Conservation (phyloP, 176 grass and related monocot species). For the Olyra latifolia region DNA sequence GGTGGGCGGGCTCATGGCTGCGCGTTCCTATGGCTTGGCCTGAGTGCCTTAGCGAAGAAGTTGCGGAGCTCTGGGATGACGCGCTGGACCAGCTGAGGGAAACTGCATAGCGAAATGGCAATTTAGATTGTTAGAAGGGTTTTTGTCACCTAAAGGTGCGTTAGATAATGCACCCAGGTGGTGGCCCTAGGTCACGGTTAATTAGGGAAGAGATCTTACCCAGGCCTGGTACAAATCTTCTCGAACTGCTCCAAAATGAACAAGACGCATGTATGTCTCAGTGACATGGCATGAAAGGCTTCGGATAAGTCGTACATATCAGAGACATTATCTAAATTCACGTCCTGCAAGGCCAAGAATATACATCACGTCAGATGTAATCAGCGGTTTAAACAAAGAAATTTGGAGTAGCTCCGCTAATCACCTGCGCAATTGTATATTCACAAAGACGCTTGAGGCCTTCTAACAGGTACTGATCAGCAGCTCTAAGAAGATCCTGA, state of each 20-base stretch:
- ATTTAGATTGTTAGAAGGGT: neutral
- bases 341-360: slow-evolving; percentile 63
- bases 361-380: slow-evolving; percentile 35
- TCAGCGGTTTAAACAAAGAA: slow-evolving; percentile 17
- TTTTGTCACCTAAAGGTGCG: neutral
- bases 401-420: slow-evolving; percentile 19
- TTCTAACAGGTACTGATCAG: slow-evolving; percentile 98
- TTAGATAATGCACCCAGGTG: neutral
- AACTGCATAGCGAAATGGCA: slow-evolving; percentile 47
- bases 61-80: slow-evolving; percentile 89
- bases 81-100: slow-evolving; percentile 66
- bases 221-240: slow-evolving; percentile 72
- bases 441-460: slow-evolving; percentile 97
- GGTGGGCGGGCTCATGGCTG: slow-evolving; percentile 20
- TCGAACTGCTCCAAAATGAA: slow-evolving; percentile 97
- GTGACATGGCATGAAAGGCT: slow-evolving; percentile 88
- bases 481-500: slow-evolving; percentile 94
- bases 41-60: slow-evolving; percentile 76
- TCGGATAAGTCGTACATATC: slow-evolving; percentile 97
- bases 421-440: slow-evolving; percentile 93
- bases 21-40: slow-evolving; percentile 45
- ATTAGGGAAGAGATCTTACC: slow-evolving; percentile 40
- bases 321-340: slow-evolving; percentile 84
- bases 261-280: slow-evolving; percentile 93
- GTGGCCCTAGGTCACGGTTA: neutral